Conservation (phyloP, 1,284 basidiomycete species). For the Ceratobasidium sp. region DNA sequence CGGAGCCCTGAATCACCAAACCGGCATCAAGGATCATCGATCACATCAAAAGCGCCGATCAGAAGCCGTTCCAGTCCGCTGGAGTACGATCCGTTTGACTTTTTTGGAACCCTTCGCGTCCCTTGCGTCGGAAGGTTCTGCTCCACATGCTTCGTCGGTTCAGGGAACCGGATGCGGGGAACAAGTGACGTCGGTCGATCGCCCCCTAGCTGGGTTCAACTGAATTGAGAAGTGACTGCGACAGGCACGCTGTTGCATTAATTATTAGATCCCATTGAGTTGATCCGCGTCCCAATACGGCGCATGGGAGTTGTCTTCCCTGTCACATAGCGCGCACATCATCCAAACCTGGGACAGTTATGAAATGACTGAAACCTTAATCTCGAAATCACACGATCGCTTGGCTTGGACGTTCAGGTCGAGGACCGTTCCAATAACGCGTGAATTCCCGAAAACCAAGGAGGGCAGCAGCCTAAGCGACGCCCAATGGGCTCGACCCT, state of each 20-base stretch:
- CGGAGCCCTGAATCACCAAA: background rate
- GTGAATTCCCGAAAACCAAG: background rate
- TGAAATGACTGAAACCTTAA: background rate
- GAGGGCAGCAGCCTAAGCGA: background rate
- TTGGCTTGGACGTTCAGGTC: too few relatives aligned
- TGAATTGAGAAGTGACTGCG: background rate
- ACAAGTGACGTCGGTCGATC: background rate
- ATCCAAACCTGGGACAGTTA: background rate
- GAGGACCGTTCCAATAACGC: background rate
- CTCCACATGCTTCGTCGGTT: background rate
- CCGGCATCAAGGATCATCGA: conserved; percentile 14
- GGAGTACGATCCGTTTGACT: background rate
- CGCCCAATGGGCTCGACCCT: conserved; percentile 2
- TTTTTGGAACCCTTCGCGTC: background rate
- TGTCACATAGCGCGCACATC: background rate
- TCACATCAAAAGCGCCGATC: background rate
- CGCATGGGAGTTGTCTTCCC: background rate
- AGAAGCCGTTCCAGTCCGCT: background rate
- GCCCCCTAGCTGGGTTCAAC: background rate
- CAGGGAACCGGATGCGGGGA: background rate
- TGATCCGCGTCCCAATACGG: background rate
- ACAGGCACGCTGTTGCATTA: background rate
- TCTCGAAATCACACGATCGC: background rate
- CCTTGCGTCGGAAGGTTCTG: background rate
- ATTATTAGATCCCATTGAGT: background rate